These are phyloP conservation scores for Yarrowia hollandica DNA, from an alignment of 805 yeast genomes.

Conservation along the genomic window DNA sequence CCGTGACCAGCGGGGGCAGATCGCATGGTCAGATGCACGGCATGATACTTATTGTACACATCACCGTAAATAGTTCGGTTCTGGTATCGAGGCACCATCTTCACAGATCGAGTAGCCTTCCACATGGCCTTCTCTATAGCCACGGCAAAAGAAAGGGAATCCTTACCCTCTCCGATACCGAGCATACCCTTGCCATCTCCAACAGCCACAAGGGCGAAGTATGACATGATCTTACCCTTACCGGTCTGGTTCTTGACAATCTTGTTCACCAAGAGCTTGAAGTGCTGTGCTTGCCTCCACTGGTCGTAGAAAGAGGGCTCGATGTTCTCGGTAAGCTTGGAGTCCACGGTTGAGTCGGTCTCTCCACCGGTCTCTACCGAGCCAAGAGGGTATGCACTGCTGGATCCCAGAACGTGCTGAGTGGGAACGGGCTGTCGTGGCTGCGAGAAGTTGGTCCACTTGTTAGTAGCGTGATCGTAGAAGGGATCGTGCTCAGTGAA, in stretches of 20 bases:
- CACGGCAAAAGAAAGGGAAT: conserved; percentile 64
- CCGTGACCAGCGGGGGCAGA: conserved; percentile 95
- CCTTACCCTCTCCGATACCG: conserved; percentile 94
- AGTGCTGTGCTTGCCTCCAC: conserved; percentile 36
- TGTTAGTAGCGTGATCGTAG: conserved; percentile 63
- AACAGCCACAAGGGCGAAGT: conserved; percentile 81
- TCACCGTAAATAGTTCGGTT: conserved; percentile 87
- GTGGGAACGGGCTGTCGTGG: conserved; percentile 62
- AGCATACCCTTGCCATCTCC: conserved; percentile 94
- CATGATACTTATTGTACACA: conserved; percentile 79
- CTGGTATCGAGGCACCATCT: conserved; percentile 81
- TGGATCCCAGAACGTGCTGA: conserved; percentile 51
- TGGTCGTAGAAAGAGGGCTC: background rate
- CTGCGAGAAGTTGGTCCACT: conserved; percentile 49
- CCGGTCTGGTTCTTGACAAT: conserved; percentile 88
- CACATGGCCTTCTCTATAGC: conserved; percentile 86
- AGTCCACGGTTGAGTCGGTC: background rate
- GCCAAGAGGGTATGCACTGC: conserved; percentile 5
- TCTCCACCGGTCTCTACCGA: conserved; percentile 12
- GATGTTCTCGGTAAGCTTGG: conserved; percentile 2
- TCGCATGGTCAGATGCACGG: conserved; percentile 76
- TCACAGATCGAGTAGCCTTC: conserved; percentile 87
- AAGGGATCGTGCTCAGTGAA: conserved; percentile 67
- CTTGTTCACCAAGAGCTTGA: conserved; percentile 53
- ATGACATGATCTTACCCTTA: conserved; percentile 83